Conservation (phyloP, 805 yeast species). For the Zygosaccharomyces siamensis region DNA sequence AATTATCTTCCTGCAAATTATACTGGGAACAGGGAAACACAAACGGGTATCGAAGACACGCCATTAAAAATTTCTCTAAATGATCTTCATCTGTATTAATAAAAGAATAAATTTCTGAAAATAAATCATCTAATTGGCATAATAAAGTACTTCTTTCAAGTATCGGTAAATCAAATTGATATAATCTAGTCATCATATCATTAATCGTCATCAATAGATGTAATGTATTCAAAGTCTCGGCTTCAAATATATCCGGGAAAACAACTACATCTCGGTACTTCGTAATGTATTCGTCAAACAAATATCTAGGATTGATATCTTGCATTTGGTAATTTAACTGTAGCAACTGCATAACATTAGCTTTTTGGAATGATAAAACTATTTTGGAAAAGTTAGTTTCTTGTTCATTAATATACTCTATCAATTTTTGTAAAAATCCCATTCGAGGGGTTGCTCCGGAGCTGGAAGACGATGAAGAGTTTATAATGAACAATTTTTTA, state of each 20-base stretch:
- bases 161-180: slow-evolving; percentile 5
- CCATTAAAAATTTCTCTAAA: slow-evolving; percentile 20
- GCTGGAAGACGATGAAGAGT: slow-evolving; percentile 2
- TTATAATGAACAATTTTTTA: slow-evolving; percentile 14
- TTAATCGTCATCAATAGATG: slow-evolving; percentile 17
- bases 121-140: slow-evolving; percentile 9
- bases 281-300: slow-evolving; percentile 32
- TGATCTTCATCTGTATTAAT: slow-evolving; percentile 15
- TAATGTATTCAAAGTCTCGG: slow-evolving; percentile 14
- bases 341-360: slow-evolving; percentile 34
- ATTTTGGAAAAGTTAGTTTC: slow-evolving; percentile 31
- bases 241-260: slow-evolving; percentile 33
- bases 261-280: slow-evolving; percentile 32
- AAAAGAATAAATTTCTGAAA: slow-evolving; percentile 11
- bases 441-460: slow-evolving; percentile 2
- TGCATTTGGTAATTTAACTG: slow-evolving; percentile 18
- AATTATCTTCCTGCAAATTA: slow-evolving; percentile 21
- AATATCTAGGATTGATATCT: slow-evolving; percentile 16
- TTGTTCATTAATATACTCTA: slow-evolving; percentile 17
- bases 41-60: slow-evolving; percentile 24
- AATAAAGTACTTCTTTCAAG: slow-evolving; percentile 7
- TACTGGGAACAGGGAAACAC: not conserved
- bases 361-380: slow-evolving; percentile 27
- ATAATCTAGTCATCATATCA: slow-evolving; percentile 16
- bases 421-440: slow-evolving; percentile 19